Conservation (phyloP, 2,329 filamentous ascomycete species). For the Fonsecaea nubica region DNA sequence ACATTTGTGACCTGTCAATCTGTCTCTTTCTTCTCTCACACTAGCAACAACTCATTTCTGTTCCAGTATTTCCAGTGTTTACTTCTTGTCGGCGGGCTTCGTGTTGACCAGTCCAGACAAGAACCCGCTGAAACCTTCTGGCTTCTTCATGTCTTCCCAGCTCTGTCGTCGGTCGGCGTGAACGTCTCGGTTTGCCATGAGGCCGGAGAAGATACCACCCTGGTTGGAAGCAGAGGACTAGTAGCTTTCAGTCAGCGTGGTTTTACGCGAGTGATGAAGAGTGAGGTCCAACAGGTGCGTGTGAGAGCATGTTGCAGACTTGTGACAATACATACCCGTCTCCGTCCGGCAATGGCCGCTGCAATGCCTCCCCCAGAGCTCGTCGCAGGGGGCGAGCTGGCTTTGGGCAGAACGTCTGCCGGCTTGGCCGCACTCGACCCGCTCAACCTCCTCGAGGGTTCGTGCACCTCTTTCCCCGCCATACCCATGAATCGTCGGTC, state of each 20-base stretch:
- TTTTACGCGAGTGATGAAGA: not conserved
- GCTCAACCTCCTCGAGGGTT: conserved; percentile 23
- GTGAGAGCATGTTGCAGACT: too few species aligned
- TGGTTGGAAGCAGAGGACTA: conserved; percentile 35
- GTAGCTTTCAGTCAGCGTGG: not conserved
- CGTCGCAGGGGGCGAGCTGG: conserved; percentile 80
- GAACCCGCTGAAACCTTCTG: conserved; percentile 26
- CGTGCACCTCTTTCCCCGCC: conserved; percentile 27
- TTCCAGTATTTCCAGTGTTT: not conserved
- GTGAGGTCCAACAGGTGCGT: too few species aligned
- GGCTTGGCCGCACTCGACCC: conserved; percentile 25
- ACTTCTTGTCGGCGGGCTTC: conserved; percentile 31
- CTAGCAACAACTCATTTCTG: not conserved
- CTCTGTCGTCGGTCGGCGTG: conserved; percentile 29
- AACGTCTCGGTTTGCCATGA: conserved; percentile 29
- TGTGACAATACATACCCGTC: conserved; percentile 25
- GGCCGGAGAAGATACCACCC: conserved; percentile 35
- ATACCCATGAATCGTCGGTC: conserved; percentile 32
- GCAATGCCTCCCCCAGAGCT: conserved; percentile 75
- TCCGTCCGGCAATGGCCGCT: conserved; percentile 31
- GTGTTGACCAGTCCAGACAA: conserved; percentile 24
- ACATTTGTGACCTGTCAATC: not conserved
- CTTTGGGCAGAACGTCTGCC: conserved; percentile 45
- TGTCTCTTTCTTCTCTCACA: not conserved
- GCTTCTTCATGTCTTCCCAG: conserved; percentile 35